Percentiles rank a stretch among this genome's conserved stretches.
phyloP scores from a whole-genome alignment of 73 alveolate genomes.

The Paraurostyla sp. region DNA sequence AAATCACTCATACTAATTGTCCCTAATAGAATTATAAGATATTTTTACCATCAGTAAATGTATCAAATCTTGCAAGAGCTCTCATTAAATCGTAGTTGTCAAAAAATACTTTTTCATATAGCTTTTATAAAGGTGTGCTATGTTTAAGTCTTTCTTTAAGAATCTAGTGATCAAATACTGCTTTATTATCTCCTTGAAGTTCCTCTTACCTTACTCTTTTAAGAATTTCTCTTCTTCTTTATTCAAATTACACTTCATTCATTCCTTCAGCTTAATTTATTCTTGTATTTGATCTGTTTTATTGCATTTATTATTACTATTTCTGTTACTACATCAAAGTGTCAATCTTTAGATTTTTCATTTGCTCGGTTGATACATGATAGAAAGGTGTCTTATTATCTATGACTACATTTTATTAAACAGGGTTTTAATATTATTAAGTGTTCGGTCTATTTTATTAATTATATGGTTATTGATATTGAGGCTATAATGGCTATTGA shows the following conservation, averaged over 20 bases:
- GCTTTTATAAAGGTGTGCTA: slow-evolving; percentile 24
- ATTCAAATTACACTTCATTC: background rate
- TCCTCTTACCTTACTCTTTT: background rate
- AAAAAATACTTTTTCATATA: slow-evolving; percentile 39
- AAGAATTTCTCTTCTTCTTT: background rate
- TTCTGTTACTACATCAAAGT: too few relatives aligned
- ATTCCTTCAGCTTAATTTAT: background rate
- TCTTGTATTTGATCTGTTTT: too few relatives aligned
- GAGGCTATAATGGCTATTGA: too few relatives aligned
- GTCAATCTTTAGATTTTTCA: too few relatives aligned
- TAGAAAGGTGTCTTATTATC: too few relatives aligned
- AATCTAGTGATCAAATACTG: slow-evolving; percentile 38
- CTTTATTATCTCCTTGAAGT: background rate
- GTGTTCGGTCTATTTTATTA: too few relatives aligned
- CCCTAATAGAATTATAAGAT: background rate
- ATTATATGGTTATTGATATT: too few relatives aligned
- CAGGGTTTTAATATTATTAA: too few relatives aligned
- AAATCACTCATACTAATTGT: slow-evolving; percentile 5
- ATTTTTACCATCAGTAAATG: background rate
- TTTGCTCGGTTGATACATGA: too few relatives aligned
- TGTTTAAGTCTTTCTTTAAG: slow-evolving; percentile 26
- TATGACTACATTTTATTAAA: too few relatives aligned
- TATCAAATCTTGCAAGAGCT: background rate
- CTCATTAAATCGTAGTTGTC: background rate
- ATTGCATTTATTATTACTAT: too few relatives aligned